Evolutionary conservation across 176 grass and related monocot species (phyloP).

Genomic region (Triticum turgidum): DNA sequence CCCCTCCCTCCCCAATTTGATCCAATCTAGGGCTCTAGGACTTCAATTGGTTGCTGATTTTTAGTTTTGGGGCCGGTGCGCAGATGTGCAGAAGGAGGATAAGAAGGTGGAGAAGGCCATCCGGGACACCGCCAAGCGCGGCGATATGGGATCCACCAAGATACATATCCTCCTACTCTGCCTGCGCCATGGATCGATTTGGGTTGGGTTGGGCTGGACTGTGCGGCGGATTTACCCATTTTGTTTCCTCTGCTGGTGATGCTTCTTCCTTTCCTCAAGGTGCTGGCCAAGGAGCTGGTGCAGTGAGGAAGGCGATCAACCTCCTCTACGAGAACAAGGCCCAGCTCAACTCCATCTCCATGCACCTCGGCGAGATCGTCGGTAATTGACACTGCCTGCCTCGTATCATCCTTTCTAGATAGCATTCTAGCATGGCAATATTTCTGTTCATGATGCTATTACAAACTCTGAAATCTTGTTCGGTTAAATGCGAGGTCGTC

Average conservation of each 20-base stretch:
- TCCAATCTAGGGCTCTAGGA: background rate
- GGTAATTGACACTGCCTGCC: conserved; percentile 23
- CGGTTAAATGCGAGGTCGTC: conserved; percentile 37
- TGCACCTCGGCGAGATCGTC: conserved; percentile 82
- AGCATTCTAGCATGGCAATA: background rate
- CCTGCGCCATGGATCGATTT: background rate
- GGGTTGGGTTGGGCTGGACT: too few species aligned
- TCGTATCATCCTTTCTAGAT: background rate
- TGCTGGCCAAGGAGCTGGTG: conserved; percentile 83
- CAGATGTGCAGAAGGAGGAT: conserved; percentile 73
- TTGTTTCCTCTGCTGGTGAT: background rate
- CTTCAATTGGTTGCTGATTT: background rate
- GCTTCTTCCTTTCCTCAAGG: conserved; percentile 4
- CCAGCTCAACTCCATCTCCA: conserved; percentile 83
- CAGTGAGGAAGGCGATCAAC: conserved; percentile 63
- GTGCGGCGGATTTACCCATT: background rate
- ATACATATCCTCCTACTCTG: too few species aligned
- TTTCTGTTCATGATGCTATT: too few species aligned
- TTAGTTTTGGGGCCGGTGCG: background rate
- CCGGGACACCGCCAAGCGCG: conserved; percentile 61
- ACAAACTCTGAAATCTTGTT: too few species aligned
- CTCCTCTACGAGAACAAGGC: conserved; percentile 92
- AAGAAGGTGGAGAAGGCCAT: conserved; percentile 76
- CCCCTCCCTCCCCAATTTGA: background rate
- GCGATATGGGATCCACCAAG: conserved; percentile 73